Evolutionary conservation across 163 green algal species (phyloP), one percentile per base, ranked within the genome.

Genomic region (Scenedesmus sp.): DNA sequence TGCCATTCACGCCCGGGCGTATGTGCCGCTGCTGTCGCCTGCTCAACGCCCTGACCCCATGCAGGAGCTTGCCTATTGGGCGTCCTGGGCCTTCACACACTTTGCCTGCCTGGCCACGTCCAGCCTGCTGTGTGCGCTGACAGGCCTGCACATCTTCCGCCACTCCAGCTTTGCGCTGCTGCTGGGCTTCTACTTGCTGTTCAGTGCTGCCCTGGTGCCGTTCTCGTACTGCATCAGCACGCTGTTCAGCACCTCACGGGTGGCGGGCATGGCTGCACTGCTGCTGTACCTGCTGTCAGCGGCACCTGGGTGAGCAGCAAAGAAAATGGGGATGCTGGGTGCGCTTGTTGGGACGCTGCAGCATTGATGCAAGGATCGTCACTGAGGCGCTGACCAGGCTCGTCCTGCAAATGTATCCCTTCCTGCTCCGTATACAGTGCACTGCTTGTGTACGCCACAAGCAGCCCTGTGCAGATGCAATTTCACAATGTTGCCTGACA

Each of bases 141-240:
- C 97, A 44, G 94, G 94, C 61, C 90, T 95, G 33, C 97, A 97
- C 81, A 94, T 95, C 72, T 98, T 99, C 85, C 35, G 80, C 15
- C 92, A 97, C 92, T 95, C 91, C 81, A 94, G 87, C 81, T 24
- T 92, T 12, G 49, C 30, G 0, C 49, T 98, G 35, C 95, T 98
- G 95, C 92, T 98, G 43, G 49, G 81, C 35, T 97, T 98, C 90
- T 98, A 96, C 92, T 96, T 92, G 93, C 92, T 98, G 51, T 94
- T 95, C 81, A 93, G 92, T 9, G 92, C 94, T 5, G 92, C 96
- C 15, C 93, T 98, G 46, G 91, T 97, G 18, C 81, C 92, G 4
- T 97, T 97, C 43, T 94, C 90, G n/a, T 98, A 97, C 93, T 96
- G 94, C 86, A 81, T 98, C 18, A 95, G 92, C 44, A 97, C 96